Conservation (phyloP, 1,284 basidiomycete species). For the Leucoagaricus sp. region DNA sequence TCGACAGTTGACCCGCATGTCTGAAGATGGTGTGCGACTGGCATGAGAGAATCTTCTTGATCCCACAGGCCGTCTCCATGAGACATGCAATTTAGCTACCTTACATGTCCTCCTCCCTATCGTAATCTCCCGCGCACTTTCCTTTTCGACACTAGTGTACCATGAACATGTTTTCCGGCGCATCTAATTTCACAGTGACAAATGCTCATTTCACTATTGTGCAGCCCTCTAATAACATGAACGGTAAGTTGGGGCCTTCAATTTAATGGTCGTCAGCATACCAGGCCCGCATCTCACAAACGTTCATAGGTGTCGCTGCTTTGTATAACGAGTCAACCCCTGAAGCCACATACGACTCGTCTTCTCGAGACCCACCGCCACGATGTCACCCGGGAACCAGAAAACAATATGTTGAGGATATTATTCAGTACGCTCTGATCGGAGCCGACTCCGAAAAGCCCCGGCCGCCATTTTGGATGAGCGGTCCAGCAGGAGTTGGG, state of each 20-base stretch:
- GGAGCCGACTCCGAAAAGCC: not conserved
- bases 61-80: too few relatives aligned
- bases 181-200: not conserved
- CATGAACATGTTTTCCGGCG: not conserved
- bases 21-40: too few relatives aligned
- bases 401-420: not conserved
- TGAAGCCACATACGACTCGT: not conserved
- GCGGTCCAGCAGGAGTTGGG: conserved; percentile 13
- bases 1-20: too few relatives aligned
- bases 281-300: not conserved
- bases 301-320: not conserved
- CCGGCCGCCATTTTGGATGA: conserved; percentile 2
- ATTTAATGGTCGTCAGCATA: too few relatives aligned
- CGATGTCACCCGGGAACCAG: not conserved
- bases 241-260: too few relatives aligned
- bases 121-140: not conserved
- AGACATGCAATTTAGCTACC: not conserved
- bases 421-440: not conserved
- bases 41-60: too few relatives aligned
- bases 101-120: not conserved
- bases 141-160: too few relatives aligned
- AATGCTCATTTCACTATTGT: not conserved
- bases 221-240: too few relatives aligned
- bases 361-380: not conserved
- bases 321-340: not conserved